A percentile compares a stretch with the other conserved stretches of the same genome.
Conservation (phyloP, 2,329 filamentous ascomycete species). For the Delphinella strobiligena region DNA sequence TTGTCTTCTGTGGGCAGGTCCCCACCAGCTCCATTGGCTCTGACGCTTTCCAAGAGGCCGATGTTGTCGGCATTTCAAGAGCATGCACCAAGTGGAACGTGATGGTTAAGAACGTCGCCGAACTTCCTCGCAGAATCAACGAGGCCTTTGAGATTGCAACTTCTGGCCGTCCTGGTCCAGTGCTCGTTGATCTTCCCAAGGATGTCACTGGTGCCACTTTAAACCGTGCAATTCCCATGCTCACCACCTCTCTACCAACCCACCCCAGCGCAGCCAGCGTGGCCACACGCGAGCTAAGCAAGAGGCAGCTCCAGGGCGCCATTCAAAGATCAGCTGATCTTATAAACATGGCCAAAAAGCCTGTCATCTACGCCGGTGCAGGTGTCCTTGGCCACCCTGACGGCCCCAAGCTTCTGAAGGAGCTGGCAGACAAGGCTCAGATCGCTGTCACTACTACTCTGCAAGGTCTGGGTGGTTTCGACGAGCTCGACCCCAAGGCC, state of each 20-base stretch:
- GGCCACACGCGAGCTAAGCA: constrained; percentile 61
- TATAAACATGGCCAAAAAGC: constrained; percentile 83
- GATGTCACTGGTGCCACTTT: constrained; percentile 85
- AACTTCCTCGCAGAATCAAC: constrained; percentile 86
- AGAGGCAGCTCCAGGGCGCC: constrained; percentile 59
- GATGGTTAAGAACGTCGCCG: constrained; percentile 91
- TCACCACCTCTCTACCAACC: constrained; percentile 58
- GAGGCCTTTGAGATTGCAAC: constrained; percentile 98
- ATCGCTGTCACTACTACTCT: constrained; percentile 95
- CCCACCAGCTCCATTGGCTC: constrained; percentile 80
- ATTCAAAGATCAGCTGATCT: constrained; percentile 68
- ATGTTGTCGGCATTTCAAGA: constrained; percentile 85
- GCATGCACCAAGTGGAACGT: constrained; percentile 99
- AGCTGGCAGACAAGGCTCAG: constrained; percentile 77
- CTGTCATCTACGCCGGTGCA: constrained; percentile 88
- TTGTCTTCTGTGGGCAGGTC: constrained; percentile 93
- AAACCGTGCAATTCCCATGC: constrained; percentile 64
- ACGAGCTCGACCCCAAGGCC: constrained; percentile 87
- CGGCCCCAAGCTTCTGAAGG: constrained; percentile 66
- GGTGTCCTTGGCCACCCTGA: constrained; percentile 72
- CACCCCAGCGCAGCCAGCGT: constrained; percentile 78
- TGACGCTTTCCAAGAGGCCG: constrained; percentile 94
- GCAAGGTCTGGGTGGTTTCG: constrained; percentile 81
- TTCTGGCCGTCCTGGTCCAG: constrained; percentile 82
- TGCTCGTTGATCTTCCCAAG: constrained; percentile 91